phyloP scores from a whole-genome alignment of 2,329 filamentous ascomycete species.

The Cadophora malorum region DNA sequence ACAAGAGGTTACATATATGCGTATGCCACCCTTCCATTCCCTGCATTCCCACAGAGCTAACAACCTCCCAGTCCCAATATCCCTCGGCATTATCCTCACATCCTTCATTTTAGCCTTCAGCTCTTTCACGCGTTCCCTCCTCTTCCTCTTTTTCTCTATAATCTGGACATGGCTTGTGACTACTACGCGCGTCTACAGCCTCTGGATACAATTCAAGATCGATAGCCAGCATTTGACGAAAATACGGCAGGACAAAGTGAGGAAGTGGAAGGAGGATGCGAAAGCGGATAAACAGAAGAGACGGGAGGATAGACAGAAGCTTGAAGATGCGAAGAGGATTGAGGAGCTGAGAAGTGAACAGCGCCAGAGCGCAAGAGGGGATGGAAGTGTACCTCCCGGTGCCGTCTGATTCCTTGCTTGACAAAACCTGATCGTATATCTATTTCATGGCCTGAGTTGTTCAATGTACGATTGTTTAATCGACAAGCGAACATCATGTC shows the following conservation, averaged over 20 bases:
- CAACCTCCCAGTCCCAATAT: conserved; percentile 15
- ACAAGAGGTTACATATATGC: conserved; percentile 28
- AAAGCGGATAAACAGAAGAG: neutral
- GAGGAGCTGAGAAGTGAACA: neutral
- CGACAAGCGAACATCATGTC: neutral
- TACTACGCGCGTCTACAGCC: conserved; percentile 5
- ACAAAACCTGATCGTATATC: neutral
- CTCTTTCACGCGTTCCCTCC: conserved; percentile 7
- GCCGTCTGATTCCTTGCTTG: neutral
- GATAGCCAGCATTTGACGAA: neutral
- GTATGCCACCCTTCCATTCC: conserved; percentile 15
- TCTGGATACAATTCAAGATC: neutral
- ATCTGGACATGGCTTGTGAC: conserved; percentile 2
- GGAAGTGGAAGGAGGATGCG: neutral
- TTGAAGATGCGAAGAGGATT: neutral
- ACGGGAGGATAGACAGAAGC: neutral
- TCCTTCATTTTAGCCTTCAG: conserved; percentile 17
- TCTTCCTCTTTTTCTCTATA: neutral
- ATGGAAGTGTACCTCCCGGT: neutral
- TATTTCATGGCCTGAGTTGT: neutral
- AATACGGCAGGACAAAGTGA: neutral
- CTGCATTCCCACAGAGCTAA: neutral
- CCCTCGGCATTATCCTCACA: conserved; percentile 17
- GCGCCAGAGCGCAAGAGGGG: neutral
- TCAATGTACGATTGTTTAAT: neutral